Conservation (phyloP, 257 asterid genomes). For the Handroanthus guayacan region DNA sequence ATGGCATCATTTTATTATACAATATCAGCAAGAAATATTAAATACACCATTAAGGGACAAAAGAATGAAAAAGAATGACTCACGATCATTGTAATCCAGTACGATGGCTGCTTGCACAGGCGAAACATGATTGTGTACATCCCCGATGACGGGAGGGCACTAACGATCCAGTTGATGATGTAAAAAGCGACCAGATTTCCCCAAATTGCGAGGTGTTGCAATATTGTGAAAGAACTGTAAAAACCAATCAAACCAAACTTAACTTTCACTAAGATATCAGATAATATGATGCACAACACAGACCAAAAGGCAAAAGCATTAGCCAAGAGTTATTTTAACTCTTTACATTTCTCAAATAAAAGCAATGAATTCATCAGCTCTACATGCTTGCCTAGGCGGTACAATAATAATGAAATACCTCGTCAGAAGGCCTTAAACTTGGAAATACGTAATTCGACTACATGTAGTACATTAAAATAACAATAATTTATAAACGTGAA, state of each 20-base stretch:
- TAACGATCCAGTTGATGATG: conserved; percentile 87
- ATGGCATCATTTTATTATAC: not conserved
- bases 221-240: conserved; percentile 81
- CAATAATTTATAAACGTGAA: not conserved
- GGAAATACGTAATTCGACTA: not conserved
- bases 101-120: conserved; percentile 86
- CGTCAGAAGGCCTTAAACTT: not conserved
- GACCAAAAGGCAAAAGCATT: conserved; percentile 9
- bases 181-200: conserved; percentile 92
- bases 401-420: not conserved
- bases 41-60: conserved; percentile 17
- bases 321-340: not conserved
- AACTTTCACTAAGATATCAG: conserved; percentile 16
- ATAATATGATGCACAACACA: conserved; percentile 14
- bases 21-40: not conserved
- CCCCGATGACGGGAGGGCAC: conserved; percentile 84
- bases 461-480: no score
- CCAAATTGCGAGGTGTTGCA: conserved; percentile 97
- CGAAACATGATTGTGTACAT: conserved; percentile 96
- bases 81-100: conserved; percentile 88
- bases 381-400: not conserved
- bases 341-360: not conserved
- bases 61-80: conserved; percentile 46
- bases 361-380: not conserved
- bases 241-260: conserved; percentile 33